These are phyloP conservation scores for Leucocoprinus birnbaumii DNA, from an alignment of 768 basidiomycete genomes.

Conservation along the genomic window DNA sequence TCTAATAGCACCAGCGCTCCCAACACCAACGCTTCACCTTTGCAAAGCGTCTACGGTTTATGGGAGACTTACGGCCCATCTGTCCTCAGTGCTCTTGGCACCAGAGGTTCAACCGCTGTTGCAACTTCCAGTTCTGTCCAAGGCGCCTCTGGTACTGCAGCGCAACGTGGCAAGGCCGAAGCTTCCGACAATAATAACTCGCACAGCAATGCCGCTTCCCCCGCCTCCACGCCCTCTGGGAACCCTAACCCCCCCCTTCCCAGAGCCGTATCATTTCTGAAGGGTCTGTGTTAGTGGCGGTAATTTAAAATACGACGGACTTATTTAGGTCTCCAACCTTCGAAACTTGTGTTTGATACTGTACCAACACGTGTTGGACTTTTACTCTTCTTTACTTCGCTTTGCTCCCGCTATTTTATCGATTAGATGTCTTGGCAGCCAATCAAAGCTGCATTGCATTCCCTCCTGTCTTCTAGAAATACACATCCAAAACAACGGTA, in stretches of 20 bases:
- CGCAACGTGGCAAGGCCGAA: slow-evolving; percentile 4
- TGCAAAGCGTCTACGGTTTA: slow-evolving; percentile 21
- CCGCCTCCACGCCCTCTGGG: background rate
- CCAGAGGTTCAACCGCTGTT: background rate
- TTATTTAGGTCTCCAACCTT: slow-evolving; percentile 3
- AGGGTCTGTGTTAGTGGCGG: slow-evolving; percentile 5
- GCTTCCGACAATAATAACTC: background rate
- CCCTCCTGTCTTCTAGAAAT: slow-evolving; percentile 4
- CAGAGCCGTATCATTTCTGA: slow-evolving; percentile 31
- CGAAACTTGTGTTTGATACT: background rate
- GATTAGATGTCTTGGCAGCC: background rate
- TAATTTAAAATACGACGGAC: background rate
- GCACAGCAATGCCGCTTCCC: background rate
- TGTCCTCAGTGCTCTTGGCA: slow-evolving; percentile 22
- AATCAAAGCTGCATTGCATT: background rate
- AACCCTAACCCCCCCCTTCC: slow-evolving; percentile 31
- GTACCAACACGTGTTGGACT: slow-evolving; percentile 1
- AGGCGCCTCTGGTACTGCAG: background rate
- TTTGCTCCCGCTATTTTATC: background rate
- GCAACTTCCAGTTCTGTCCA: slow-evolving; percentile 11
- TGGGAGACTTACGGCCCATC: slow-evolving; percentile 41
- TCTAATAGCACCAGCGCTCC: background rate
- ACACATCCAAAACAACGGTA: slow-evolving; percentile 2
- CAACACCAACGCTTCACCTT: background rate
- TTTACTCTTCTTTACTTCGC: background rate